phyloP scores from a whole-genome alignment of 192 early-diverging fungal species.

The Linderina pennispora region DNA sequence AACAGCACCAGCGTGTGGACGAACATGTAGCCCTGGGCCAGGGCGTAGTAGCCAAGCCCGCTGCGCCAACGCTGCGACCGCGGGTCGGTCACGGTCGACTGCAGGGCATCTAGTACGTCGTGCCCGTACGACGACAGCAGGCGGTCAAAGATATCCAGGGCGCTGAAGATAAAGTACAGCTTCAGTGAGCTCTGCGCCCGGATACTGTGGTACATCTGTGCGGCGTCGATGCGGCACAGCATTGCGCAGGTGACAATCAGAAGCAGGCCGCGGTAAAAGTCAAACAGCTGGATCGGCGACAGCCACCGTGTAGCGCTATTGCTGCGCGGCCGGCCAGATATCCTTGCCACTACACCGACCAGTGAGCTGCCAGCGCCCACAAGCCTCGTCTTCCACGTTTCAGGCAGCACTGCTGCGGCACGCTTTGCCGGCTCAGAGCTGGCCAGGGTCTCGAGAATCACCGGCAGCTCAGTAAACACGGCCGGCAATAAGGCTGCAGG shows the following conservation, averaged over 20 bases:
- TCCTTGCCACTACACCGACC: neutral
- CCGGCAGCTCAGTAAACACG: neutral
- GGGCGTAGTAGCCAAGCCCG: slow-evolving; percentile 52
- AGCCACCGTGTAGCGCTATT: slow-evolving; percentile 46
- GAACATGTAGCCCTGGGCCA: slow-evolving; percentile 83
- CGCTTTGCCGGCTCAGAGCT: slow-evolving; percentile 4
- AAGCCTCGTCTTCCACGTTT: slow-evolving; percentile 14
- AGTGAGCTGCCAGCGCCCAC: neutral
- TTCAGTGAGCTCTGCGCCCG: slow-evolving; percentile 95
- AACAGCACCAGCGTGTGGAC: slow-evolving; percentile 87
- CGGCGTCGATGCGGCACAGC: slow-evolving; percentile 78
- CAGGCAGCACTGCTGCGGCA: slow-evolving; percentile 7
- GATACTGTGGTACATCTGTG: slow-evolving; percentile 89
- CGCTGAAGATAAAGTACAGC: slow-evolving; percentile 95
- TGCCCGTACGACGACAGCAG: slow-evolving; percentile 90
- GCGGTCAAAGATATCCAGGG: slow-evolving; percentile 91
- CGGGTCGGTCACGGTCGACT: slow-evolving; percentile 56
- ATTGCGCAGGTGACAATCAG: slow-evolving; percentile 68
- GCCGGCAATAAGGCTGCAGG: slow-evolving; percentile 38
- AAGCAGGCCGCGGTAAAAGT: slow-evolving; percentile 83
- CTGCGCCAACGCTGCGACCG: slow-evolving; percentile 33
- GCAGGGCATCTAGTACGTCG: slow-evolving; percentile 92
- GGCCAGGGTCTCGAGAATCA: slow-evolving; percentile 2
- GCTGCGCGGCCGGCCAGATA: neutral
- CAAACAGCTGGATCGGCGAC: slow-evolving; percentile 78